phyloP scores from a whole-genome alignment of 2,329 filamentous ascomycete genomes.

The Fusarium chuoi region DNA sequence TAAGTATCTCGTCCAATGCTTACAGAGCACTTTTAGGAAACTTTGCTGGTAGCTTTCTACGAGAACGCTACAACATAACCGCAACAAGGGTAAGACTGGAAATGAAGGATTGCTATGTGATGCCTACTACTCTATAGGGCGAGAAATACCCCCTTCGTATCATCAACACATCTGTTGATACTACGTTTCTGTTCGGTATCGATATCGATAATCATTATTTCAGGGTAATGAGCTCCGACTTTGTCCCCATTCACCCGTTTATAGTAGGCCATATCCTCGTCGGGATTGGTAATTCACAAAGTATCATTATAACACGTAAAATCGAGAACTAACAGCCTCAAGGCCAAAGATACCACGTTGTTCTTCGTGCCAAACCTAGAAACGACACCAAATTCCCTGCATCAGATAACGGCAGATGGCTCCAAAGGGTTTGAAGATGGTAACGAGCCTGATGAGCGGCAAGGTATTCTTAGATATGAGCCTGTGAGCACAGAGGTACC shows the following conservation, averaged over 20 bases:
- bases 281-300: background rate
- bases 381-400: background rate
- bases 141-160: background rate
- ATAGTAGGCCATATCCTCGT: background rate
- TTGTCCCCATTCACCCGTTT: background rate
- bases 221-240: background rate
- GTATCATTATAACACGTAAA: background rate
- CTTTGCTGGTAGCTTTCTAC: conserved; percentile 4
- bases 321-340: background rate
- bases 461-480: background rate
- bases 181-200: background rate
- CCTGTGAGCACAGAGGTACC: background rate
- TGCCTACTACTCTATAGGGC: background rate
- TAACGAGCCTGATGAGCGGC: background rate
- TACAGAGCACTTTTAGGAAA: background rate
- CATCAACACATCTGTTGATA: background rate
- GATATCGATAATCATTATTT: background rate
- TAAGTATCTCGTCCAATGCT: background rate
- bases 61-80: conserved; percentile 7
- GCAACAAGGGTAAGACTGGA: background rate
- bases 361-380: background rate
- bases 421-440: background rate
- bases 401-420: background rate
- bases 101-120: background rate
- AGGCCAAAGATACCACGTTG: background rate